Percentiles rank a stretch among this genome's conserved stretches.
These are phyloP conservation scores for Tylopilus intermedius DNA, from an alignment of 768 basidiomycete genomes.

Conservation along the genomic window DNA sequence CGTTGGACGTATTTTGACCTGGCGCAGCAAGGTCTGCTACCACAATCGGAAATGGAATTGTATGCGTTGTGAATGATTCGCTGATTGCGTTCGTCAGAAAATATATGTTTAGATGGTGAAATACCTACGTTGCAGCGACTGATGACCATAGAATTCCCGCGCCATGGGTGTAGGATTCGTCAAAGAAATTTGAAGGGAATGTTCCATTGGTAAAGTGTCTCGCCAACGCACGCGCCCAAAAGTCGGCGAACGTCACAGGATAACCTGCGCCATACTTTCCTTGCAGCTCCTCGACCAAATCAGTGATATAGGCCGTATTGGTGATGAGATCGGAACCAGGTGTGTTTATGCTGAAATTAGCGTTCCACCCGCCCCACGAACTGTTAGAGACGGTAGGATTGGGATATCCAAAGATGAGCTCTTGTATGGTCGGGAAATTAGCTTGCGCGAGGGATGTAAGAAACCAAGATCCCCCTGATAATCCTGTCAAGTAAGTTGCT, in stretches of 20 bases:
- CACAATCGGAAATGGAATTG: conserved; percentile 39
- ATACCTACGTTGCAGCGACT: conserved; percentile 29
- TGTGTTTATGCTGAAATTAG: conserved; percentile 14
- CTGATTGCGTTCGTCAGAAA: conserved; percentile 17
- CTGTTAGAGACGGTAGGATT: conserved; percentile 12
- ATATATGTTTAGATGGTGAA: not conserved
- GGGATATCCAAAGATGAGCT: conserved; percentile 33
- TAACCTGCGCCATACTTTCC: conserved; percentile 32
- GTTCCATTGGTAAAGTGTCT: conserved; percentile 40
- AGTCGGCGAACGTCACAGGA: conserved; percentile 28
- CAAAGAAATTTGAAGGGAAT: conserved; percentile 26
- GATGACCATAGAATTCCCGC: conserved; percentile 33
- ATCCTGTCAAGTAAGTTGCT: conserved; percentile 47
- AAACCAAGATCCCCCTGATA: conserved; percentile 43
- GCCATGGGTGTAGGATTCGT: conserved; percentile 30
- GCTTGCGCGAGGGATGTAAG: conserved; percentile 38
- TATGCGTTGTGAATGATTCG: conserved; percentile 28
- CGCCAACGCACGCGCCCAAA: conserved; percentile 25
- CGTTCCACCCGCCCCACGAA: conserved; percentile 34
- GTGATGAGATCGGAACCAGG: conserved; percentile 20
- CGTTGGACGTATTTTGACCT: conserved; percentile 22
- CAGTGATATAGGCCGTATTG: no score
- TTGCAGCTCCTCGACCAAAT: conserved; percentile 22
- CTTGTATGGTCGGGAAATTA: conserved; percentile 37
- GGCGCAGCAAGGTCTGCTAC: conserved; percentile 25